Evolutionary conservation across 495 filamentous ascomycete species (phyloP).

Genomic region (Patellaria atrata): DNA sequence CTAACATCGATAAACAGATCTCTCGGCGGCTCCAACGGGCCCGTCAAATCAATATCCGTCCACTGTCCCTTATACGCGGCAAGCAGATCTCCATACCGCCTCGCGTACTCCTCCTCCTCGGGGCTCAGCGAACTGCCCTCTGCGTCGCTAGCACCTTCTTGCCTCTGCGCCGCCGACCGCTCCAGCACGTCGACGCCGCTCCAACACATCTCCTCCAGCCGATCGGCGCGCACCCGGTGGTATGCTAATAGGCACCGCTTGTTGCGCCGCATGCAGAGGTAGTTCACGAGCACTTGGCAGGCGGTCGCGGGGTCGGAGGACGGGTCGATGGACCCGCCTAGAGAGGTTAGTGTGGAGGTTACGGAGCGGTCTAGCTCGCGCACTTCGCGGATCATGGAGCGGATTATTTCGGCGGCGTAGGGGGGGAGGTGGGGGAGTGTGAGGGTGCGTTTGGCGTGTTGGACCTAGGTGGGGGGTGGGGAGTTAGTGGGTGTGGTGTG

Average conservation of each 20-base stretch:
- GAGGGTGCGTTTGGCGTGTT: conserved; percentile 94
- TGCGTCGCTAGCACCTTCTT: conserved; percentile 27
- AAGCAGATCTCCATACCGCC: conserved; percentile 80
- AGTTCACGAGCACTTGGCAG: conserved; percentile 79
- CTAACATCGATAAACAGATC: conserved; percentile 97
- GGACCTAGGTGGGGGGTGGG: conserved; percentile 44
- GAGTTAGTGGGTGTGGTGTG: neutral
- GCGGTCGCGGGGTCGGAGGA: conserved; percentile 70
- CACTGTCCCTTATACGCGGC: conserved; percentile 96
- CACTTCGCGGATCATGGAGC: conserved; percentile 76
- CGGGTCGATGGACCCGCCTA: conserved; percentile 73
- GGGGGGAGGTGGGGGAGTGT: conserved; percentile 75
- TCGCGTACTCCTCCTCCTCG: conserved; percentile 93
- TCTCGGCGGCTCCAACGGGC: conserved; percentile 81
- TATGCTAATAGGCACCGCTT: conserved; percentile 95
- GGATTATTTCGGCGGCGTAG: conserved; percentile 86
- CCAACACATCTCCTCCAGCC: conserved; percentile 91
- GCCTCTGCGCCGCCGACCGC: conserved; percentile 32
- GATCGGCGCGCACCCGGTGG: conserved; percentile 76
- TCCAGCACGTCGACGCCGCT: conserved; percentile 67
- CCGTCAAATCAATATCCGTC: conserved; percentile 96
- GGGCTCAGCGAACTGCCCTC: conserved; percentile 67
- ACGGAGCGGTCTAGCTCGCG: conserved; percentile 89
- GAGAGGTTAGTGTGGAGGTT: conserved; percentile 62
- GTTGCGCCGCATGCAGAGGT: conserved; percentile 87